Conservation (phyloP, 371 early-diverging fungal genomes). For the Enteropsectra breve region DNA sequence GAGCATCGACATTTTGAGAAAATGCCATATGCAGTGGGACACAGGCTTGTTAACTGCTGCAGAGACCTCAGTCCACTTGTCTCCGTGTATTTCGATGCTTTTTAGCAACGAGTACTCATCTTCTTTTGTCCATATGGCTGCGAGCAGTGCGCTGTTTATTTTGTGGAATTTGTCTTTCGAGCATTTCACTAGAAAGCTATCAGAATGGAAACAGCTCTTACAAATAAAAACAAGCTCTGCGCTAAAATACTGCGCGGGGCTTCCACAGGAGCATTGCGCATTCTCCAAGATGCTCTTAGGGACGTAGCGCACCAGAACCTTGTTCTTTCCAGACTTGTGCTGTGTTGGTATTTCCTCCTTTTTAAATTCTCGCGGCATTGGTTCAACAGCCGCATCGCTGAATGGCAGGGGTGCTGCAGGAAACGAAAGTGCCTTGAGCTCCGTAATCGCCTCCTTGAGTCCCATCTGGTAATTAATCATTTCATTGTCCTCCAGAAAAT, state of each 20-base stretch:
- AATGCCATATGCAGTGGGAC: slow-evolving; percentile 82
- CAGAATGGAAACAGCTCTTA: slow-evolving; percentile 37
- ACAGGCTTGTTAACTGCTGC: slow-evolving; percentile 69
- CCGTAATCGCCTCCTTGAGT: slow-evolving; percentile 26
- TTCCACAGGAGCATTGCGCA: slow-evolving; percentile 11
- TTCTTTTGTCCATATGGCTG: slow-evolving; percentile 74
- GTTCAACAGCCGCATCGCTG: background rate
- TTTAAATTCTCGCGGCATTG: background rate
- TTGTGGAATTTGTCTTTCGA: slow-evolving; percentile 39
- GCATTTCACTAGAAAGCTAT: slow-evolving; percentile 31
- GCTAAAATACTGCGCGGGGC: slow-evolving; percentile 6
- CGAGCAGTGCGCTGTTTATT: slow-evolving; percentile 27
- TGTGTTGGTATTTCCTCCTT: no score
- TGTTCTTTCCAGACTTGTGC: background rate
- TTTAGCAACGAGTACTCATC: slow-evolving; percentile 82
- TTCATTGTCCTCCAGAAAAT: slow-evolving; percentile 50
- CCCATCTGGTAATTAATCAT: slow-evolving; percentile 49
- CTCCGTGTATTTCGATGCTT: slow-evolving; percentile 76
- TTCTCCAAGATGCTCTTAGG: slow-evolving; percentile 12
- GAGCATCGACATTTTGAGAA: slow-evolving; percentile 82
- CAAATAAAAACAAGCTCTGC: slow-evolving; percentile 42
- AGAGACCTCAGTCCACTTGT: slow-evolving; percentile 84
- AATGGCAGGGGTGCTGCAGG: background rate
- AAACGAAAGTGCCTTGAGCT: background rate
- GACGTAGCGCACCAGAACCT: slow-evolving; percentile 10